Conservation (phyloP, 768 basidiomycete genomes). For the Lactarius hengduanensis region DNA sequence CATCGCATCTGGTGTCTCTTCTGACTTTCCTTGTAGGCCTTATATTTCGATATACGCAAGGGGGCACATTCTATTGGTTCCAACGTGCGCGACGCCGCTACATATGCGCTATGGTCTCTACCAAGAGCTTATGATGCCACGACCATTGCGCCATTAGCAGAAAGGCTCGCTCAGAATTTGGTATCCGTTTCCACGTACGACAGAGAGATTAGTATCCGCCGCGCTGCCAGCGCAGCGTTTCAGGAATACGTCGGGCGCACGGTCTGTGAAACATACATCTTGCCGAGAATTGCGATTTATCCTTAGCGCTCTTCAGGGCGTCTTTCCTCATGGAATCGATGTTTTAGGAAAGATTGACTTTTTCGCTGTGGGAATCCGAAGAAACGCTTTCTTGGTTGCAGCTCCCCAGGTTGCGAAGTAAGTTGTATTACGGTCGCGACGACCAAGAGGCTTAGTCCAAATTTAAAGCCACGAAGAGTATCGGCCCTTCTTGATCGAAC, state of each 20-base stretch:
- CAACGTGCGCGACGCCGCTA: conserved; percentile 90
- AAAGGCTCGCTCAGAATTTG: conserved; percentile 64
- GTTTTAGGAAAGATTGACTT: conserved; percentile 92
- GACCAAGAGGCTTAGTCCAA: conserved; percentile 3
- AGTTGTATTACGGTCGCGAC: conserved; percentile 36
- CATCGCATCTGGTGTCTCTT: conserved; percentile 13
- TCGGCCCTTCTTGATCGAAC: conserved; percentile 61
- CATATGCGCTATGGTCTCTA: conserved; percentile 94
- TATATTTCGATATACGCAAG: conserved; percentile 90
- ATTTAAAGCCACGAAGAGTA: conserved; percentile 72
- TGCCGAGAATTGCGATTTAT: conserved; percentile 10
- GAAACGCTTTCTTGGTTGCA: conserved; percentile 80
- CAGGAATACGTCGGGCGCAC: conserved; percentile 96
- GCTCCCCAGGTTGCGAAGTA: conserved; percentile 87
- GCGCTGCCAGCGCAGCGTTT: conserved; percentile 96
- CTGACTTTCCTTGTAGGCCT: conserved; percentile 51
- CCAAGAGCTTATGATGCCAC: conserved; percentile 71
- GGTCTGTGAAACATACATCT: conserved; percentile 46
- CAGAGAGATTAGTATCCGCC: conserved; percentile 89
- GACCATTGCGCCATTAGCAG: conserved; percentile 58
- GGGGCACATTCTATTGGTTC: conserved; percentile 93
- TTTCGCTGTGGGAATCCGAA: conserved; percentile 84
- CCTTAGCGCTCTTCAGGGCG: conserved; percentile 49
- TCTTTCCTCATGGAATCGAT: conserved; percentile 94
- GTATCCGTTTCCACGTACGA: conserved; percentile 85